Base-by-base conservation (phyloP, 73 alveolate genomes). In the Paramecium bursaria region DNA sequence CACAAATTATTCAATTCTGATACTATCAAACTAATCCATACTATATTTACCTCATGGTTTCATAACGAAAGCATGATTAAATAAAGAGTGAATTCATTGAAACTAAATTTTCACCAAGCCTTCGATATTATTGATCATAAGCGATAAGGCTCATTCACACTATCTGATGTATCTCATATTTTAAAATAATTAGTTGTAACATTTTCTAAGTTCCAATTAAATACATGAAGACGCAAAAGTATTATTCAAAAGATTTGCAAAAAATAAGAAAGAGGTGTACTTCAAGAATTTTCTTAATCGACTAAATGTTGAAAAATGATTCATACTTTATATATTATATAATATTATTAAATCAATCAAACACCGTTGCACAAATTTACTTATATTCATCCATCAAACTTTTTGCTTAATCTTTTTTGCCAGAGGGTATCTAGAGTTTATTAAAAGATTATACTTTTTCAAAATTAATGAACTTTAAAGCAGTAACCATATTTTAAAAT, bases 221-320 rank as follows among this genome's bases (percentile, higher is more conserved):
- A 23, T 67, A 39, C 19, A 14, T 30, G 82, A 67, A n/a, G 82
- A 67, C 21, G 22, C 19, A 39, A 67, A 67, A 67, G 19, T 42
- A 39, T 14, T 67, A 21, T 67, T 13, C 44, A 31, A 42, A 39
- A 15, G 57, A 42, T 15, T 67, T 15, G 82, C 57, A 15, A 67
- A 42, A 39, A n/a, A 13, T 3, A 67, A 67, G 23, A 67, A 67
- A 67, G 82, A 67, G 15, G 33, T 67, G n/a, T n/a, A n/a, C n/a
- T n/a, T n/a, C n/a, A n/a, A n/a, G n/a, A n/a, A n/a, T n/a, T n/a
- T n/a, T n/a, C n/a, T n/a, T n/a, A n/a, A n/a, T n/a, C n/a, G n/a
- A n/a, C n/a, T n/a, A n/a, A n/a, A n/a, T n/a, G n/a, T n/a, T n/a
- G n/a, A n/a, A n/a, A n/a, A n/a, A n/a, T n/a, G n/a, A n/a, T n/a